These are phyloP conservation scores for Candida gigantensis DNA, from an alignment of 1,139 yeast species.

Conservation along the genomic window DNA sequence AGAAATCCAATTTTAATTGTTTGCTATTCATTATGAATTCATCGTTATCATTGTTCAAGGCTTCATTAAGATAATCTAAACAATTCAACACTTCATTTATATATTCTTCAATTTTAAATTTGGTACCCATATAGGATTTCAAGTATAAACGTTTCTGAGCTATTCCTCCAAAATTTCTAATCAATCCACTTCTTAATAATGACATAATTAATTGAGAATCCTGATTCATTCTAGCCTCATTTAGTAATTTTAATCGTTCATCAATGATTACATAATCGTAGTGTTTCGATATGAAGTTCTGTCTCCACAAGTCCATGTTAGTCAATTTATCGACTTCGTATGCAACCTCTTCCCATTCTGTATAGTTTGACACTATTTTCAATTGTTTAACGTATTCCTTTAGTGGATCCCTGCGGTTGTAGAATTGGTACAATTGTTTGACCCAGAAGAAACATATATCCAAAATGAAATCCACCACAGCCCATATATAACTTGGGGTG, in stretches of 20 bases:
- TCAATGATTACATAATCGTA: conserved; percentile 84
- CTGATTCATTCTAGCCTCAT: conserved; percentile 60
- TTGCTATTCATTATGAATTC: conserved; percentile 48
- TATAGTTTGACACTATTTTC: conserved; percentile 48
- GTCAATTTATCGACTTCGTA: conserved; percentile 62
- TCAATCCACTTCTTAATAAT: conserved; percentile 75
- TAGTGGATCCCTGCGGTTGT: conserved; percentile 42
- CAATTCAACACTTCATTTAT: conserved; percentile 74
- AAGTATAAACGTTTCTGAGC: conserved; percentile 77
- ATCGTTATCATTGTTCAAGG: conserved; percentile 30
- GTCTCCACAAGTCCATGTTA: conserved; percentile 80
- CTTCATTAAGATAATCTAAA: conserved; percentile 54
- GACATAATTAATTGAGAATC: conserved; percentile 65
- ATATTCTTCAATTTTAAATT: conserved; percentile 83
- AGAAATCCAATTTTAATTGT: conserved; percentile 76
- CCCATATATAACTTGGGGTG: conserved; percentile 65
- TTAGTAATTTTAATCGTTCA: conserved; percentile 64
- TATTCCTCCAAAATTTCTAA: conserved; percentile 90
- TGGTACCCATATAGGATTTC: conserved; percentile 85
- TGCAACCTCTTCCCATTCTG: conserved; percentile 64
- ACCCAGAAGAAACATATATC: conserved; percentile 67
- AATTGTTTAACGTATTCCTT: conserved; percentile 41
- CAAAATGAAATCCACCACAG: conserved; percentile 54
- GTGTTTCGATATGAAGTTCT: conserved; percentile 76
- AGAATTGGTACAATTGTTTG: conserved; percentile 36